These are phyloP conservation scores for Ceratocystiopsis sp. DNA, from an alignment of 2,329 filamentous ascomycete species.

Conservation along the genomic window DNA sequence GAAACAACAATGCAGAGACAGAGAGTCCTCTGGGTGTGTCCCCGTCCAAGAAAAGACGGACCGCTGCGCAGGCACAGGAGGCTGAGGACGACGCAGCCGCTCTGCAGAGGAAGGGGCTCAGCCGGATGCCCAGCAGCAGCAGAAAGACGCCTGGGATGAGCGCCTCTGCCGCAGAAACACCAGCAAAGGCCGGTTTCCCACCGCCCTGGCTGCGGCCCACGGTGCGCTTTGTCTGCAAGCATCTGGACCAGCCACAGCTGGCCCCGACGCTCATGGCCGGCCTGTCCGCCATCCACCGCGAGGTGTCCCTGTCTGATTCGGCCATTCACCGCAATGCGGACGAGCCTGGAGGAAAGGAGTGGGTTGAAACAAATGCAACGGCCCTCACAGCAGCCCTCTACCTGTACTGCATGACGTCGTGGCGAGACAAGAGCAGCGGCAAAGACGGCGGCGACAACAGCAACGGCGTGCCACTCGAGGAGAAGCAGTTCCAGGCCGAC, in stretches of 20 bases:
- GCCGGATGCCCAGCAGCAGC: not conserved
- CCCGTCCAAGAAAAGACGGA: conserved; percentile 3
- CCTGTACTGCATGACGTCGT: conserved; percentile 36
- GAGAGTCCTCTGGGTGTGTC: conserved; percentile 16
- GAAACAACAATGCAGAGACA: conserved; percentile 4
- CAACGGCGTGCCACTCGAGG: conserved; percentile 9
- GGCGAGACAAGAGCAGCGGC: conserved; percentile 1
- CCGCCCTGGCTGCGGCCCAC: conserved; percentile 54
- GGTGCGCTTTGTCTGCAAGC: conserved; percentile 47
- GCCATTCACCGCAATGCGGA: not conserved
- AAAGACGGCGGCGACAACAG: not conserved
- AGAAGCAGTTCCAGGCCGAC: conserved; percentile 26
- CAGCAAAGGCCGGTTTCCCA: conserved; percentile 13
- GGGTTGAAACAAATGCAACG: conserved; percentile 30
- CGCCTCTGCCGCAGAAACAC: conserved; percentile 7
- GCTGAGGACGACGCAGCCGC: too few species aligned
- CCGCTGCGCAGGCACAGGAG: not conserved
- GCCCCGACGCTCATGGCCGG: conserved; percentile 61
- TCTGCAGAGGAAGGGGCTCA: not conserved
- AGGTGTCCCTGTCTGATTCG: not conserved
- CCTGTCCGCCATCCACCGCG: conserved; percentile 36
- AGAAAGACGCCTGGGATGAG: conserved; percentile 10
- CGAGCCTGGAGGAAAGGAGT: conserved; percentile 9
- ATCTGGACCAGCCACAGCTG: conserved; percentile 41
- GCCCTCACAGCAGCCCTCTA: conserved; percentile 43